phyloP scores from a whole-genome alignment of 768 basidiomycete species.

The Pulveroboletus sp. region DNA sequence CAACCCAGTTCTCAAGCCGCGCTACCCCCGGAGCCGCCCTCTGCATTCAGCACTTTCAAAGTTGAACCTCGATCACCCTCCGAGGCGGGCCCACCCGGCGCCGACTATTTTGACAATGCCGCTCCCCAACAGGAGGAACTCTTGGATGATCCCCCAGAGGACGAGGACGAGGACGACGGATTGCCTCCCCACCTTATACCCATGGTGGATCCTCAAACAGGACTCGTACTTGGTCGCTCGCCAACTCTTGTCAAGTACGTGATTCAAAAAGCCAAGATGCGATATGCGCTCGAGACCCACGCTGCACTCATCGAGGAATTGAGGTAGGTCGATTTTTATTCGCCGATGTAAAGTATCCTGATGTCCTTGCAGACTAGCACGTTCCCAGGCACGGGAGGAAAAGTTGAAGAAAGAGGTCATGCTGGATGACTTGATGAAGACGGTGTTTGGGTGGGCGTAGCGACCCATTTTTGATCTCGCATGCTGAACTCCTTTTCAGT shows the following conservation, averaged over 20 bases:
- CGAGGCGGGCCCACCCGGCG: conserved; percentile 30
- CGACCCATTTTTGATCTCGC: background rate
- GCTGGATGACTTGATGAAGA: conserved; percentile 50
- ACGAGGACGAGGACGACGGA: conserved; percentile 40
- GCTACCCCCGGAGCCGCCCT: conserved; percentile 24
- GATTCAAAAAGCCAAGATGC: conserved; percentile 65
- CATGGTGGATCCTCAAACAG: conserved; percentile 53
- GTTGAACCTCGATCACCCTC: conserved; percentile 50
- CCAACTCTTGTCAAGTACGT: conserved; percentile 70
- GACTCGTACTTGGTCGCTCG: conserved; percentile 65
- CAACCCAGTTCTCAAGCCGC: conserved; percentile 18
- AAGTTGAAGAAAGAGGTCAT: conserved; percentile 58
- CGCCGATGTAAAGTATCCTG: background rate
- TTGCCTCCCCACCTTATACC: conserved; percentile 53
- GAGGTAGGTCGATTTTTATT: conserved; percentile 23
- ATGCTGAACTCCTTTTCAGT: conserved; percentile 9
- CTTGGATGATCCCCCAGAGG: conserved; percentile 18
- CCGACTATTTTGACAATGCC: conserved; percentile 32
- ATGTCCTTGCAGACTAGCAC: conserved; percentile 33
- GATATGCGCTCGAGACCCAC: conserved; percentile 64
- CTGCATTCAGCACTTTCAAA: conserved; percentile 59
- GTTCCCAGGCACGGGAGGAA: conserved; percentile 49
- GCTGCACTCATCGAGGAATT: conserved; percentile 64
- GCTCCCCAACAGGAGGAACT: conserved; percentile 15
- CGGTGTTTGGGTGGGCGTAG: conserved; percentile 47